Conservation (phyloP, 2,329 filamentous ascomycete genomes). For the Scleromitrula shiraiana region DNA sequence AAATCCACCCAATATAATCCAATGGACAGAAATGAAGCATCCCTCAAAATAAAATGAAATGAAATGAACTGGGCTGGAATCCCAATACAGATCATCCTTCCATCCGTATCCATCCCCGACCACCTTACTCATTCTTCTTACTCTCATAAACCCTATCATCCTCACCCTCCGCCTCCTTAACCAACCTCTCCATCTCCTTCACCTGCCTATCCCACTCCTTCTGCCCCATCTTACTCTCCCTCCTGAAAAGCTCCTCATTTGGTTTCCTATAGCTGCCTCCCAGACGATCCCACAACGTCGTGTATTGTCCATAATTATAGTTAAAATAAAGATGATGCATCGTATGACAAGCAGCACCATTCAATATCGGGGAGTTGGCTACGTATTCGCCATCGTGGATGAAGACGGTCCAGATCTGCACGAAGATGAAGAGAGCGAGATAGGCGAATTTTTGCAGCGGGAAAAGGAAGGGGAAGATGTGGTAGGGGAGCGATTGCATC, state of each 20-base stretch:
- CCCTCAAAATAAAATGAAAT: no score
- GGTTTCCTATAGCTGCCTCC: constrained; percentile 82
- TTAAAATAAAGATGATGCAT: constrained; percentile 85
- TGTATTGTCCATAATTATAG: constrained; percentile 94
- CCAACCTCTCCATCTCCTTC: constrained; percentile 57
- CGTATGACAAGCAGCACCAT: constrained; percentile 89
- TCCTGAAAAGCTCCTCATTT: constrained; percentile 75
- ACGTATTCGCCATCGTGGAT: constrained; percentile 96
- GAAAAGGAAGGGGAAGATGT: constrained; percentile 87
- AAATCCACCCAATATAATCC: no score
- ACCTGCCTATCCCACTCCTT: constrained; percentile 76
- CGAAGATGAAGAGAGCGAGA: constrained; percentile 77
- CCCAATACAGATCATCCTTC: not conserved
- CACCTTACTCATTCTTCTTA: constrained; percentile 15
- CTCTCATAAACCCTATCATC: constrained; percentile 28
- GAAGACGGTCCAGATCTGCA: constrained; percentile 95
- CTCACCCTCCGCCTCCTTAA: constrained; percentile 43
- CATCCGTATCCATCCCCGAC: not conserved
- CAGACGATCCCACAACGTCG: constrained; percentile 82
- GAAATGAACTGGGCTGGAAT: no score
- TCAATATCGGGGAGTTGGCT: constrained; percentile 82
- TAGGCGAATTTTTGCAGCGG: constrained; percentile 88
- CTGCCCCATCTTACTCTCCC: constrained; percentile 77
- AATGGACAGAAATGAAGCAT: no score
- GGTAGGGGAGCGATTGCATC: constrained; percentile 82